These are phyloP conservation scores for Pseudopithomyces chartarum DNA, from an alignment of 2,329 filamentous ascomycete species.

Conservation along the genomic window DNA sequence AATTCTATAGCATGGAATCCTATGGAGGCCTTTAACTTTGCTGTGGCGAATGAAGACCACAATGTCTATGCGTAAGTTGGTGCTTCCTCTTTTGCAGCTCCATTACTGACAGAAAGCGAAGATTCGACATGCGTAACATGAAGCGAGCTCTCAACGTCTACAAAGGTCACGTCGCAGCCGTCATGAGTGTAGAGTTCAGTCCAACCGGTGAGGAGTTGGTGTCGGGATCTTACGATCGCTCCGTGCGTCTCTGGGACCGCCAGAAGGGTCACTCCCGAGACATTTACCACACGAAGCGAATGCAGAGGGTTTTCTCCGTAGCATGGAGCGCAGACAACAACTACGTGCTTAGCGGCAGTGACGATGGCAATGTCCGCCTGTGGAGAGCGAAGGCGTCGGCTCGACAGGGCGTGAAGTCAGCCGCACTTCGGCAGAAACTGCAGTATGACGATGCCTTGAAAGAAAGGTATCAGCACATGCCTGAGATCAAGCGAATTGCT, in stretches of 20 bases:
- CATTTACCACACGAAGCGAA: conserved; percentile 95
- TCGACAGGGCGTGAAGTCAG: conserved; percentile 82
- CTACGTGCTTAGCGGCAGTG: conserved; percentile 87
- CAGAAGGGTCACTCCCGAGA: conserved; percentile 84
- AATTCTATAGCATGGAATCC: conserved; percentile 96
- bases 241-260: conserved; percentile 82
- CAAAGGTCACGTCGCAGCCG: conserved; percentile 86
- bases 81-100: background rate
- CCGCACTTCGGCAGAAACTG: conserved; percentile 81
- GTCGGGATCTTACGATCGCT: conserved; percentile 85
- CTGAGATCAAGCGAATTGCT: conserved; percentile 88
- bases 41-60: conserved; percentile 91
- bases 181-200: conserved; percentile 96
- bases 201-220: conserved; percentile 95
- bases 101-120: conserved; percentile 29
- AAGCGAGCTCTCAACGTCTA: conserved; percentile 85
- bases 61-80: conserved; percentile 66
- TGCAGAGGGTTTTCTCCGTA: conserved; percentile 90
- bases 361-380: conserved; percentile 88
- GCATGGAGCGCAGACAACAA: conserved; percentile 87
- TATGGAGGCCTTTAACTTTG: conserved; percentile 94
- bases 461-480: conserved; percentile 90
- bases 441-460: conserved; percentile 90
- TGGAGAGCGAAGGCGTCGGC: conserved; percentile 89
- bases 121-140: conserved; percentile 95